Evolutionary conservation across 169 alveolate genomes (phyloP), one percentile per base, ranked within the genome.

Genomic region (Plasmodium gallinaceum): DNA sequence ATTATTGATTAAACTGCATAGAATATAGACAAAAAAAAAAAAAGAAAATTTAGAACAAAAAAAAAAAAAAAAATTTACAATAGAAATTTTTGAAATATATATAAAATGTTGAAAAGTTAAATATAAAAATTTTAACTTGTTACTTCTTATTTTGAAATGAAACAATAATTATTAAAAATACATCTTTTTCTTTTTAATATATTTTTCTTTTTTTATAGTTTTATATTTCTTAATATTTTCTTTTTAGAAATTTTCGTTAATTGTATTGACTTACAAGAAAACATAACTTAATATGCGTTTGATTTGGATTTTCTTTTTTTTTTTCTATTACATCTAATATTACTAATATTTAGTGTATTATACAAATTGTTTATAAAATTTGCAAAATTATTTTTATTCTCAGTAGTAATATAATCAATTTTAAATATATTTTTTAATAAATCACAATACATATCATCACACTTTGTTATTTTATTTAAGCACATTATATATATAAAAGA

Each of bases 401-500:
- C 91, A 37, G n/a, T 26, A 7, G 65, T 9, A 7, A 48, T 32
- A 24, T 45, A 2, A 57, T 78, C 57, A 26, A 24, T 26, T 48
- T 51, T 43, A 22, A 66, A 78, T 20, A 78, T 45, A 12, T 78
- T 72, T 42, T 24, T 39, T 54, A 78, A 8, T 9, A 83, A 83
- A n/a, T 42, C 20, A 10, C 18, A 65, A 24, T 54, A 83, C 9
- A 83, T 46, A 26, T 83, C 64, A 37, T 68, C 85, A 45, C 24
- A 54, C 42, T 62, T 83, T 10, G 14, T 8, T 18, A 83, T 68
- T 32, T 70, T 48, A 66, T 68, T 37, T 43, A 83, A 51, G 37
- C 85, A 51, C n/a, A 83, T 24, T 7, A 83, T 68, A 46, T 52
- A 70, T 8, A 83, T 42, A 58, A 48, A 83, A 0, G 91, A 54